Conservation (phyloP, 2,329 filamentous ascomycete genomes). For the Ophiostoma ulmi region DNA sequence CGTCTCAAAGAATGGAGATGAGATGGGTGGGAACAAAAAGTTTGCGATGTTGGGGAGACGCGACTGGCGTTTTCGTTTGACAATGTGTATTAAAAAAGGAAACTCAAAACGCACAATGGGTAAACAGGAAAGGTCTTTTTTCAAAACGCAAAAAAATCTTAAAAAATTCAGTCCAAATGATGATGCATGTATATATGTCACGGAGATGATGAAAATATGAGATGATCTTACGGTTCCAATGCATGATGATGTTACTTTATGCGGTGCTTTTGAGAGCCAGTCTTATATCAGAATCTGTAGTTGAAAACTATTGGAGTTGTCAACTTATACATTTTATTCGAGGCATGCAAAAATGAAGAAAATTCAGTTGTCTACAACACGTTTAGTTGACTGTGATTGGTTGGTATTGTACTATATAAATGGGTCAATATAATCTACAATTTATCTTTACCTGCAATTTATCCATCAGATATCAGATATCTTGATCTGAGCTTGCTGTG, state of each 20-base stretch:
- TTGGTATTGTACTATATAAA: background rate
- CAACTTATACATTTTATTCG: no score
- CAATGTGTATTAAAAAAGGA: background rate
- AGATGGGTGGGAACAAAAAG: slow-evolving; percentile 13
- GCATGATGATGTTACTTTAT: no score
- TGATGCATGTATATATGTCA: background rate
- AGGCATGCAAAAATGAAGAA: background rate
- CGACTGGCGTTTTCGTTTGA: slow-evolving; percentile 15
- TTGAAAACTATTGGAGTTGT: no score
- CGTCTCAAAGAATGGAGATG: background rate
- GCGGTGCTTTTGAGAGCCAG: no score
- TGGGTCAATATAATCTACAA: background rate
- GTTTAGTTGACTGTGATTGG: background rate
- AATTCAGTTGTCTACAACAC: background rate
- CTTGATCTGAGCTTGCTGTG: background rate
- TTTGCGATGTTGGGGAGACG: slow-evolving; percentile 13
- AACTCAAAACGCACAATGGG: slow-evolving; percentile 19
- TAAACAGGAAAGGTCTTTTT: slow-evolving; percentile 20
- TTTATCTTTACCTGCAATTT: background rate
- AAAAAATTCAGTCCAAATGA: slow-evolving; percentile 9
- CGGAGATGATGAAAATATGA: background rate
- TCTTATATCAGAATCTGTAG: no score
- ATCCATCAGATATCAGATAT: background rate
- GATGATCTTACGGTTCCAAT: background rate
- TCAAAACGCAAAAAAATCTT: slow-evolving; percentile 20